Percentiles rank a stretch among this genome's conserved stretches.
Conservation (phyloP, 345 rosid genomes). For the Hibiscus syriacus region DNA sequence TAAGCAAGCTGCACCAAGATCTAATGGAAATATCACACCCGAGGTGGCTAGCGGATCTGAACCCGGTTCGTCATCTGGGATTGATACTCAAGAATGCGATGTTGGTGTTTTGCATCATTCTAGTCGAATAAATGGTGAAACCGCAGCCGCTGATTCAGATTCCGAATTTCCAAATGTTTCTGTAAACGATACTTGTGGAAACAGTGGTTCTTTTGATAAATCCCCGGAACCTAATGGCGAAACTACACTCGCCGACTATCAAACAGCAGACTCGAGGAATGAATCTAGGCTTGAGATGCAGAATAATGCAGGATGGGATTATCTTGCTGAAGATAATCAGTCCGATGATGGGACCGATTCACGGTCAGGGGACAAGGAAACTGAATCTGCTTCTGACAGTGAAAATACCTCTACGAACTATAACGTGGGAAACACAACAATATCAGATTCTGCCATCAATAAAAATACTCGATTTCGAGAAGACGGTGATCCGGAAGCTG, state of each 20-base stretch:
- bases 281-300: conserved; percentile 12
- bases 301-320: conserved; percentile 8
- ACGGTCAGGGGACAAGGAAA: conserved; percentile 13
- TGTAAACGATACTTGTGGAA: conserved; percentile 12
- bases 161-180: conserved; percentile 19
- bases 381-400: conserved; percentile 11
- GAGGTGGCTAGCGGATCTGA: conserved; percentile 25
- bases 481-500: background rate
- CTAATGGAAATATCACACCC: conserved; percentile 8
- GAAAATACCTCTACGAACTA: conserved; percentile 3
- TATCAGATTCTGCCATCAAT: background rate
- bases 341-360: conserved; percentile 7
- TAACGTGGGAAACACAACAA: background rate
- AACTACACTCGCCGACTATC: conserved; percentile 8
- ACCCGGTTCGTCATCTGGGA: conserved; percentile 26
- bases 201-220: conserved; percentile 19
- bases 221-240: conserved; percentile 19
- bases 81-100: conserved; percentile 18
- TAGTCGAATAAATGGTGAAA: conserved; percentile 19
- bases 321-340: conserved; percentile 13
- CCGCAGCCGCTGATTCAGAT: conserved; percentile 24
- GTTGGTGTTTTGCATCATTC: conserved; percentile 16
- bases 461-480: background rate
- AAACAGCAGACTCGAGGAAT: conserved; percentile 13
- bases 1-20: conserved; percentile 15